A percentile compares a stretch with the other conserved stretches of the same genome.
Conservation (phyloP, 2,329 filamentous ascomycete species). For the Tolypocladium ophioglossoides region DNA sequence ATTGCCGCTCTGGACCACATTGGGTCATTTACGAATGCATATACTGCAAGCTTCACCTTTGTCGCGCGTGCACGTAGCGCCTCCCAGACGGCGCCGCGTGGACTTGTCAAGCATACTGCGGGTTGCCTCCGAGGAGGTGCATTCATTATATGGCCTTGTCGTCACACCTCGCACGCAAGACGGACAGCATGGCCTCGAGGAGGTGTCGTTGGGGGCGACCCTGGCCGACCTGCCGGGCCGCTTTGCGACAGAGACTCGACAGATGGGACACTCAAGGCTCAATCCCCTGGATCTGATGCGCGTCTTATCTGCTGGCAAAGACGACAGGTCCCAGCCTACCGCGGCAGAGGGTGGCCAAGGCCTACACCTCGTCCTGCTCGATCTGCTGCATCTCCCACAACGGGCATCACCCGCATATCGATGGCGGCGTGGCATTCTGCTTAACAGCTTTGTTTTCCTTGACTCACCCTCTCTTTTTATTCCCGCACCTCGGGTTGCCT, state of each 20-base stretch:
- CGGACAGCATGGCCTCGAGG: neutral
- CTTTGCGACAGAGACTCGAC: neutral
- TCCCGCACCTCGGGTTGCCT: neutral
- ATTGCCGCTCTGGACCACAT: constrained; percentile 54
- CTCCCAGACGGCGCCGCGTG: neutral
- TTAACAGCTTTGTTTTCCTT: neutral
- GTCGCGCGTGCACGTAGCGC: constrained; percentile 42
- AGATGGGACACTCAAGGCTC: neutral
- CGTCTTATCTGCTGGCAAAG: neutral
- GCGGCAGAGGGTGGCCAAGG: neutral
- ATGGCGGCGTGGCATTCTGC: neutral
- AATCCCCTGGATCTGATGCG: neutral
- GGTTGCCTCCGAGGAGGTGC: neutral
- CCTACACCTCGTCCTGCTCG: neutral
- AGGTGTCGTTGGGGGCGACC: neutral
- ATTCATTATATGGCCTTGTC: neutral
- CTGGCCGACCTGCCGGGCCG: neutral
- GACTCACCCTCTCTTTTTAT: neutral
- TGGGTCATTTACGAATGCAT: constrained; percentile 61
- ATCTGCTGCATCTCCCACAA: neutral
- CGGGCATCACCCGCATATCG: constrained; percentile 2
- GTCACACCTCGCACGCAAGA: neutral
- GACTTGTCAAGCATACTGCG: neutral
- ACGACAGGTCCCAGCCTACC: neutral
- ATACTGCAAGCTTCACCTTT: constrained; percentile 58